Percentiles rank a stretch among this genome's conserved stretches.
phyloP scores from a whole-genome alignment of 2,329 filamentous ascomycete species.

The Chaetomiaceae sp. region DNA sequence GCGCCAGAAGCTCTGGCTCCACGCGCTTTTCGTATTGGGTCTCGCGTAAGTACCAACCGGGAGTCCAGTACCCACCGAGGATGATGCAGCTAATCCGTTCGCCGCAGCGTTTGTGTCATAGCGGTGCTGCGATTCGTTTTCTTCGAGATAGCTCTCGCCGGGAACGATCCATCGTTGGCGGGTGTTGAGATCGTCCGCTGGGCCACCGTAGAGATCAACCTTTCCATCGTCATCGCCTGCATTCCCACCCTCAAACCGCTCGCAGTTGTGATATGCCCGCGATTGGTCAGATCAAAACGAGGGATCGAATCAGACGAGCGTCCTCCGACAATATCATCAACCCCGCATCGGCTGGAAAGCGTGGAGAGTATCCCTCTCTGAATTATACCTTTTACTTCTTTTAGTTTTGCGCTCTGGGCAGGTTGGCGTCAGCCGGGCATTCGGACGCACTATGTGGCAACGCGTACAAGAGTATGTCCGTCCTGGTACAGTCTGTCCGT shows the following conservation, averaged over 20 bases:
- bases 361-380: background rate
- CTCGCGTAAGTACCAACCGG: conserved; percentile 18
- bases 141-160: background rate
- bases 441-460: too few relatives aligned
- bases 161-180: background rate
- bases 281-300: background rate
- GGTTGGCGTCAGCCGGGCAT: too few relatives aligned
- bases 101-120: conserved; percentile 15
- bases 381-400: background rate
- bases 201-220: conserved; percentile 13
- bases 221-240: conserved; percentile 10
- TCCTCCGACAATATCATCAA: conserved; percentile 1
- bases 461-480: too few relatives aligned
- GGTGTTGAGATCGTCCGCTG: background rate
- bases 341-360: background rate
- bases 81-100: background rate
- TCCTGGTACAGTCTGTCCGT: too few relatives aligned
- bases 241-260: conserved; percentile 10
- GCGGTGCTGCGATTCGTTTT: conserved; percentile 11
- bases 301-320: background rate
- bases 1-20: conserved; percentile 18
- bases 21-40: conserved; percentile 14
- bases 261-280: background rate
- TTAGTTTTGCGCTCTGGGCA: too few relatives aligned
- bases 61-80: too few relatives aligned